Conservation (phyloP, 1,284 basidiomycete genomes). For the Mrakiaceae sp. region DNA sequence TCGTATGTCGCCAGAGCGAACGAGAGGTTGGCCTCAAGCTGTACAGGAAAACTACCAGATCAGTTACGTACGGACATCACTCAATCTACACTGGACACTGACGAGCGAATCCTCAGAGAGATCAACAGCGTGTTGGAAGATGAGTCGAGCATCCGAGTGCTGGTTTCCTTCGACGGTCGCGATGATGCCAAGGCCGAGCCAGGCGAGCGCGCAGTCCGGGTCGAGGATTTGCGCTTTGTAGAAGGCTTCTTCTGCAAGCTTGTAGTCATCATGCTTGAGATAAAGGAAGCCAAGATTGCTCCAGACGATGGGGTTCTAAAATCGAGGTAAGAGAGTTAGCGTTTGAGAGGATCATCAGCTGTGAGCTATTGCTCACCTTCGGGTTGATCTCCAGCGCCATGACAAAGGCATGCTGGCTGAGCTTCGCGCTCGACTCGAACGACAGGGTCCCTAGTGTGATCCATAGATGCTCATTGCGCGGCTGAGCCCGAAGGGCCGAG, state of each 20-base stretch:
- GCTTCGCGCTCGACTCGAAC: constrained; percentile 54
- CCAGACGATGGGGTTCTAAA: constrained; percentile 67
- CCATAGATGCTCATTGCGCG: constrained; percentile 71
- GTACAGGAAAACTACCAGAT: background rate
- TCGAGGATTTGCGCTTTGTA: constrained; percentile 80
- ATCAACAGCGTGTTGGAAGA: constrained; percentile 74
- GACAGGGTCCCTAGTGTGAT: constrained; percentile 62
- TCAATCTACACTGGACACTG: background rate
- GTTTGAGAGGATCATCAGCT: background rate
- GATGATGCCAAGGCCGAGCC: constrained; percentile 85
- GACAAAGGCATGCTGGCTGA: constrained; percentile 78
- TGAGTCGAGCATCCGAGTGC: constrained; percentile 48
- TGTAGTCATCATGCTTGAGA: constrained; percentile 64
- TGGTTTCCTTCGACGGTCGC: constrained; percentile 55
- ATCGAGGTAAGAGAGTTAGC: background rate
- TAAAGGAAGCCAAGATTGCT: constrained; percentile 83
- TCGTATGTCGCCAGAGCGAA: constrained; percentile 57
- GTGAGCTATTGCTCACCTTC: constrained; percentile 44
- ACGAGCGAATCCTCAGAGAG: constrained; percentile 57
- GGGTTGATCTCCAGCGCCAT: constrained; percentile 73
- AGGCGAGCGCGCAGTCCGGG: constrained; percentile 79
- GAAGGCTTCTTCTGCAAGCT: constrained; percentile 78
- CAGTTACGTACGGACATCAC: background rate
- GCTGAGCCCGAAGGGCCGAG: constrained; percentile 62
- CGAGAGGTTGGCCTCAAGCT: constrained; percentile 77